These are phyloP conservation scores for Diaporthe longicolla DNA, from an alignment of 2,329 filamentous ascomycete genomes.

Conservation along the genomic window DNA sequence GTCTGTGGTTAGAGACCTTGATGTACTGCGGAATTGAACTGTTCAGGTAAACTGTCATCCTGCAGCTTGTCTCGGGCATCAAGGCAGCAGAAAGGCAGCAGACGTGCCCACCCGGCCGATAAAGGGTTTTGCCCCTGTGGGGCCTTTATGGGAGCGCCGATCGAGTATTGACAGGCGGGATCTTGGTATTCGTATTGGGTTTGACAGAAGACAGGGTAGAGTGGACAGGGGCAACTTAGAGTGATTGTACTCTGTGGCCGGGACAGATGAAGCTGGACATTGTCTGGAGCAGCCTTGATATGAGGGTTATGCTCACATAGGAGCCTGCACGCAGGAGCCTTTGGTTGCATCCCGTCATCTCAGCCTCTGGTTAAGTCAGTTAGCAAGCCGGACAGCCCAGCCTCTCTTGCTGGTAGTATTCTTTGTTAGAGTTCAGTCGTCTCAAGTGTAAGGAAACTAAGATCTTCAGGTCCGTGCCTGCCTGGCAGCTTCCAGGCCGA, in stretches of 20 bases:
- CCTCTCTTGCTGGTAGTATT: neutral
- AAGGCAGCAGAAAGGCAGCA: neutral
- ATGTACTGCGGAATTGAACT: neutral
- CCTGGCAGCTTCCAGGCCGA: constrained; percentile 24
- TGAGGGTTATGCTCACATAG: neutral
- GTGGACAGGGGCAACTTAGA: too few relatives aligned
- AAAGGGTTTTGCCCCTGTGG: neutral
- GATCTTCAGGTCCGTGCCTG: constrained; percentile 32
- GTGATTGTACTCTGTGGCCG: neutral
- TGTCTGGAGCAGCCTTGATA: neutral
- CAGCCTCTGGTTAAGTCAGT: neutral
- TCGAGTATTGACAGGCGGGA: constrained; percentile 9
- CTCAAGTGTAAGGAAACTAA: constrained; percentile 4
- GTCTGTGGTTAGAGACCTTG: neutral
- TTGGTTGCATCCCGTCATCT: neutral
- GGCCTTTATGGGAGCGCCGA: neutral
- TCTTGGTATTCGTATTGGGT: constrained; percentile 6
- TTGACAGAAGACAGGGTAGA: neutral
- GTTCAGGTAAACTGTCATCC: neutral
- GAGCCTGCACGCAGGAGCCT: neutral
- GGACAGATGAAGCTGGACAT: neutral
- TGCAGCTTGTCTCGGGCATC: neutral
- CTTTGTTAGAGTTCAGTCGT: constrained; percentile 29
- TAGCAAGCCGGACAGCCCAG: neutral
- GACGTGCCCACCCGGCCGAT: neutral